Percentiles rank a stretch among this genome's conserved stretches.
phyloP scores from a whole-genome alignment of 1,284 basidiomycete species.

The Ustilago esculenta region DNA sequence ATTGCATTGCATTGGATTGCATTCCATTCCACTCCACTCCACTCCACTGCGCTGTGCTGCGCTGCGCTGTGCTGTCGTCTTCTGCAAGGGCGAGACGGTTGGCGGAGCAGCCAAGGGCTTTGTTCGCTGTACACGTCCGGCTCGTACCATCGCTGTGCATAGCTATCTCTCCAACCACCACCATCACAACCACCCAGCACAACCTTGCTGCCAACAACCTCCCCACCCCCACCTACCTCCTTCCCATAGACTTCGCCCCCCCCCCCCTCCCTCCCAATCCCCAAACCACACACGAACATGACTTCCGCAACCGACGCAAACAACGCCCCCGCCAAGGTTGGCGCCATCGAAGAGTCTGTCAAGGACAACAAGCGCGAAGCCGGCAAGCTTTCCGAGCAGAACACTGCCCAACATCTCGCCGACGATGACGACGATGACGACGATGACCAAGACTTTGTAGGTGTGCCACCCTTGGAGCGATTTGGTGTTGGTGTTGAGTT shows the following conservation, averaged over 20 bases:
- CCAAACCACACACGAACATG: conserved; percentile 6
- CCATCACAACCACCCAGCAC: neutral
- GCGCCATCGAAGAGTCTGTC: conserved; percentile 25
- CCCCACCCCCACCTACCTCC: neutral
- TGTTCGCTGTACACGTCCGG: neutral
- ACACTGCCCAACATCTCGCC: conserved; percentile 17
- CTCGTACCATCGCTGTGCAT: neutral
- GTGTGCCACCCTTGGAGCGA: too few species aligned
- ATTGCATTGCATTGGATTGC: too few species aligned
- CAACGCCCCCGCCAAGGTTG: conserved; percentile 1
- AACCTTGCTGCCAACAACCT: neutral
- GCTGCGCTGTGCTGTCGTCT: too few species aligned
- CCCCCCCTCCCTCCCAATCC: neutral
- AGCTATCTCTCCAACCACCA: neutral
- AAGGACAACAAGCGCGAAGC: conserved; percentile 42
- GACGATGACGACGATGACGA: conserved; percentile 40
- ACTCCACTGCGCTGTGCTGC: too few species aligned
- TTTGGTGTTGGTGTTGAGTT: too few species aligned
- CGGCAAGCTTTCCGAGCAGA: conserved; percentile 25
- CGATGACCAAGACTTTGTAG: conserved; percentile 44
- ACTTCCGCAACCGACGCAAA: conserved; percentile 15
- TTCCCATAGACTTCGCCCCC: too few species aligned
- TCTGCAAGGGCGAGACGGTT: too few species aligned
- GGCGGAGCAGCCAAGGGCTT: too few species aligned
- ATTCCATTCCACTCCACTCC: too few species aligned